Conservation (phyloP, 202 grass and related monocot species). For the Setaria viridis region DNA sequence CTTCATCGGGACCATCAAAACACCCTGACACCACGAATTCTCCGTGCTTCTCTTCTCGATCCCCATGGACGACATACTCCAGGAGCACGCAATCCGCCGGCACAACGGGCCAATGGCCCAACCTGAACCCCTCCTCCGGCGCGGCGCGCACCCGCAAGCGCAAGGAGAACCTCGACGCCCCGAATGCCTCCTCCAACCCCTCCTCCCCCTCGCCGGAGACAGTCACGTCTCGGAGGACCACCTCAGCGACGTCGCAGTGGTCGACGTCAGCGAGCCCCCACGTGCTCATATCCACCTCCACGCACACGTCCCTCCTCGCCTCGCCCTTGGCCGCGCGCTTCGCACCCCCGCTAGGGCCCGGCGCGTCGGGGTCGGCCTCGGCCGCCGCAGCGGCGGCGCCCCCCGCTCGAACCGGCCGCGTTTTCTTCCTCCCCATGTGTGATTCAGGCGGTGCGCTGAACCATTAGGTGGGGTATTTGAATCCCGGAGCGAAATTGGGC, state of each 20-base stretch:
- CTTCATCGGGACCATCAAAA: constrained; percentile 83
- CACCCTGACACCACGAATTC: constrained; percentile 48
- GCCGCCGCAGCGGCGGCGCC: constrained; percentile 11
- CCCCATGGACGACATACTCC: constrained; percentile 51
- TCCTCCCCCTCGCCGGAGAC: constrained; percentile 47
- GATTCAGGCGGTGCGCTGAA: constrained; percentile 4
- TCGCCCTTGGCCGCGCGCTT: constrained; percentile 48
- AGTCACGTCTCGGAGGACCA: constrained; percentile 61
- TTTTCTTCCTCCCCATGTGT: constrained; percentile 81
- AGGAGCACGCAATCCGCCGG: constrained; percentile 62
- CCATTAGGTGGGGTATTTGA: constrained; percentile 37
- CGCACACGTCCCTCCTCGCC: constrained; percentile 53
- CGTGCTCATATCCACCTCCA: constrained; percentile 59
- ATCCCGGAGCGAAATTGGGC: constrained; percentile 1
- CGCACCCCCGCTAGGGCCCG: constrained; percentile 43
- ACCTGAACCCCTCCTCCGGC: constrained; percentile 64
- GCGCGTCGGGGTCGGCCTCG: constrained; percentile 36
- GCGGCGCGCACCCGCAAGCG: constrained; percentile 65
- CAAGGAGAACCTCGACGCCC: constrained; percentile 55
- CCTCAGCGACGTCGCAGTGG: constrained; percentile 75
- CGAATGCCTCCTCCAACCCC: constrained; percentile 38
- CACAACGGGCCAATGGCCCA: constrained; percentile 79
- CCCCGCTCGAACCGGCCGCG: constrained; percentile 56
- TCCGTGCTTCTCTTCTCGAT: constrained; percentile 7
- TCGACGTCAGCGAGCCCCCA: constrained; percentile 20